phyloP scores from a whole-genome alignment of 345 rosid genomes.

The Brassica cretica region DNA sequence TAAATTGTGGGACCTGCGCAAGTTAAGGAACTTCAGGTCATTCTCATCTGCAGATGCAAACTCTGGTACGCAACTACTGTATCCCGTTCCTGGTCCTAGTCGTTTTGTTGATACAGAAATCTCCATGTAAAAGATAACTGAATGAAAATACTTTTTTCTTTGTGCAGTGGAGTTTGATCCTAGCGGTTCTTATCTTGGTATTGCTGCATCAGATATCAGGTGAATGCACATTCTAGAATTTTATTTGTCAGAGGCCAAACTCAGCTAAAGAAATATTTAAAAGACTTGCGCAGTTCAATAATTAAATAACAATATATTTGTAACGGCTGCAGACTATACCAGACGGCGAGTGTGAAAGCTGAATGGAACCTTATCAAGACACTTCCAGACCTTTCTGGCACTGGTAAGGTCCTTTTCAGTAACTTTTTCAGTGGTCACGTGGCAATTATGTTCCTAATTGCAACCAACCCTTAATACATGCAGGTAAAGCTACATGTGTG shows the following conservation, averaged over 20 bases:
- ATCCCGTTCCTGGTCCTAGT: background rate
- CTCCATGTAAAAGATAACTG: background rate
- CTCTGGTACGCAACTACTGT: conserved; percentile 55
- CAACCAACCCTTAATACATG: conserved; percentile 1
- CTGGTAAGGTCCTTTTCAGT: conserved; percentile 49
- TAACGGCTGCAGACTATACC: conserved; percentile 61
- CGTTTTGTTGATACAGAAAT: conserved; percentile 10
- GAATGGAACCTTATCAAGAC: conserved; percentile 91
- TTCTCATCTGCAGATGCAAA: conserved; percentile 62
- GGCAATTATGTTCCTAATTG: background rate
- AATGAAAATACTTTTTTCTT: background rate
- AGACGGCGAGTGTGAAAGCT: conserved; percentile 87
- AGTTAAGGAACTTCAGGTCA: conserved; percentile 85
- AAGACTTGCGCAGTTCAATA: background rate
- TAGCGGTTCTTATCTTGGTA: conserved; percentile 82
- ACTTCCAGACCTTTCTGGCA: conserved; percentile 93
- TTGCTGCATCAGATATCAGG: conserved; percentile 90
- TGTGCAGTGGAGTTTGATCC: conserved; percentile 90
- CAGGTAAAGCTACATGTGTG: conserved; percentile 70
- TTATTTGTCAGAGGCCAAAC: background rate
- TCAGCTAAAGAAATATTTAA: background rate
- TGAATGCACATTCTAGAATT: conserved; percentile 23
- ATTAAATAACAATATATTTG: conserved; percentile 5
- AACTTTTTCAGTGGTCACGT: background rate
- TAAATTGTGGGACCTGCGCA: conserved; percentile 94